phyloP scores from a whole-genome alignment of 306 rosid species.

The Ormosia semicastrata region DNA sequence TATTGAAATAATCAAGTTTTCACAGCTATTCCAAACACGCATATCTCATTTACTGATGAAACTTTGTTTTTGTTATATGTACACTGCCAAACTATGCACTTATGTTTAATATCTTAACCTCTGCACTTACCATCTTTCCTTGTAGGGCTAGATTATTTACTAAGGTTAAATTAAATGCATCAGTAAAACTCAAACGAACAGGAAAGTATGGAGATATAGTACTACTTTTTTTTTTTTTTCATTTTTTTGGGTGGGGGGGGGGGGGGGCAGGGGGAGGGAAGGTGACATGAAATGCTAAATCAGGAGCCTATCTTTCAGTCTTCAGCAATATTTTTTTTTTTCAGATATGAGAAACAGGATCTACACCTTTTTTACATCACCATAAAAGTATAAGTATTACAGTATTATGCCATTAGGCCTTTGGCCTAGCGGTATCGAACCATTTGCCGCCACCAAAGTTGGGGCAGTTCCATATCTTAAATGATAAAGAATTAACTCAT shows the following conservation, averaged over 20 bases:
- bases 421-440: background rate
- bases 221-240: background rate
- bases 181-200: background rate
- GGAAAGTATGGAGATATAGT: no score
- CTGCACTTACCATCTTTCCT: background rate
- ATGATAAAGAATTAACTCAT: background rate
- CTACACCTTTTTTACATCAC: background rate
- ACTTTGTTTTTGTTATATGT: background rate
- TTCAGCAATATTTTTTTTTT: background rate
- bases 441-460: background rate
- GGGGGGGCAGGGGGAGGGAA: background rate
- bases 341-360: background rate
- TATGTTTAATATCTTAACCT: background rate
- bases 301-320: background rate
- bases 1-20: no score
- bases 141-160: background rate
- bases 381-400: background rate
- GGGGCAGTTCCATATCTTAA: background rate
- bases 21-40: no score
- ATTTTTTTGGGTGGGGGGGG: background rate
- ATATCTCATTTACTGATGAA: background rate
- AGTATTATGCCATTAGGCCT: background rate
- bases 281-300: background rate
- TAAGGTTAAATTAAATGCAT: background rate
- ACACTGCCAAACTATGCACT: background rate